A percentile compares a stretch with the other conserved stretches of the same genome.
Evolutionary conservation across 2,329 filamentous ascomycete genomes (phyloP).

Genomic region (Didymella arachidicola): DNA sequence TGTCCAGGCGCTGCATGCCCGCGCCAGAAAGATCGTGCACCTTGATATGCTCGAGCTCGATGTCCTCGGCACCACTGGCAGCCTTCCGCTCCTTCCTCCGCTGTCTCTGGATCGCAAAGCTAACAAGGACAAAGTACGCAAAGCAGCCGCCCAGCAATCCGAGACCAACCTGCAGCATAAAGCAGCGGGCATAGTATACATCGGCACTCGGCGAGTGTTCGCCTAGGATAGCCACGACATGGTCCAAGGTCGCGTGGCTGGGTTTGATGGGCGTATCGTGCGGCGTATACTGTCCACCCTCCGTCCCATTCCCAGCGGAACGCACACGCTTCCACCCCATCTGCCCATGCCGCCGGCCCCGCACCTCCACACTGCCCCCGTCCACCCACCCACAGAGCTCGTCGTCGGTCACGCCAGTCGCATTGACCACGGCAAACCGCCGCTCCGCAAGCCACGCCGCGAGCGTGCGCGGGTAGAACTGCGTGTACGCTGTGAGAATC

Average conservation of each 20-base stretch:
- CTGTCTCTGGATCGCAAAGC: not conserved
- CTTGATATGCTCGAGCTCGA: slow-evolving; percentile 14
- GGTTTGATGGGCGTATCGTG: not conserved
- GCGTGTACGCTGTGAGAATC: slow-evolving; percentile 1
- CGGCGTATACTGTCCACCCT: not conserved
- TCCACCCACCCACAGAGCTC: slow-evolving; percentile 11
- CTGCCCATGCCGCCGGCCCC: not conserved
- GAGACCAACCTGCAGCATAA: not conserved
- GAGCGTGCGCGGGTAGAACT: slow-evolving; percentile 15
- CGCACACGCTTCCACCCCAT: not conserved
- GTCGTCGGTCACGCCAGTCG: not conserved
- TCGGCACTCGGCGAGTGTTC: slow-evolving; percentile 5
- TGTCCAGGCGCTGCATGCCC: slow-evolving; percentile 1
- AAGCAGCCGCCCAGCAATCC: not conserved
- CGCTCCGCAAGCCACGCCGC: not conserved
- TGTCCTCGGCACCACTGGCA: not conserved
- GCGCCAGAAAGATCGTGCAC: slow-evolving; percentile 4
- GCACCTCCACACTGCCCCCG: not conserved
- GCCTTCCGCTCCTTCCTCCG: not conserved
- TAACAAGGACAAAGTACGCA: not conserved
- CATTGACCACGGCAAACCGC: not conserved
- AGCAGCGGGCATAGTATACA: not conserved
- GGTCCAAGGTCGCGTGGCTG: not conserved
- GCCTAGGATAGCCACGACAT: not conserved
- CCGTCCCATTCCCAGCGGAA: too few species aligned